phyloP scores from a whole-genome alignment of 148 eudicot species.

The Rhododendron griersonianum region DNA sequence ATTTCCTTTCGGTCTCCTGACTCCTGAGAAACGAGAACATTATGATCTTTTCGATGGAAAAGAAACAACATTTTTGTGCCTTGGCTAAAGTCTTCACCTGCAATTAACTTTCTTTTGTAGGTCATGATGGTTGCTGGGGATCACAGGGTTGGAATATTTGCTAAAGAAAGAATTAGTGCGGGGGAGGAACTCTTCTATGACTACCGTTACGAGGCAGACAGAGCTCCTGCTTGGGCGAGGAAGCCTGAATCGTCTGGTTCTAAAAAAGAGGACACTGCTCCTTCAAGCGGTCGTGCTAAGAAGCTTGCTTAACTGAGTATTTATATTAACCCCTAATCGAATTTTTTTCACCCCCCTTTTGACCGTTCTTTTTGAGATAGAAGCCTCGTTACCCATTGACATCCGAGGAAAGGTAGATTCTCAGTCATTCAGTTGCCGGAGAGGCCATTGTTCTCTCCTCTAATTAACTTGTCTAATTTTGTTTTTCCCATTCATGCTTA shows the following conservation, averaged over 20 bases:
- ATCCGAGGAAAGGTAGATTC: slow-evolving; percentile 2
- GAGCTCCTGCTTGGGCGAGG: slow-evolving; percentile 96
- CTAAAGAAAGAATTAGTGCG: slow-evolving; percentile 75
- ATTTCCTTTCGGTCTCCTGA: not conserved
- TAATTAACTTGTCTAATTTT: not conserved
- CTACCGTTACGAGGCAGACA: slow-evolving; percentile 82
- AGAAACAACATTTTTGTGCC: not conserved
- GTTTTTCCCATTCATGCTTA: slow-evolving; percentile 4
- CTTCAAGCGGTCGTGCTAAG: slow-evolving; percentile 85
- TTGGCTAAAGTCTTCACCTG: not conserved
- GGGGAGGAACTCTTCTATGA: slow-evolving; percentile 97
- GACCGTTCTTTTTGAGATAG: slow-evolving; percentile 16
- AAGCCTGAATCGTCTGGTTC: slow-evolving; percentile 81
- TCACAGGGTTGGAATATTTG: slow-evolving; percentile 98
- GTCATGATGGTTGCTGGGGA: slow-evolving; percentile 97
- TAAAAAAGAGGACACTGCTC: slow-evolving; percentile 70
- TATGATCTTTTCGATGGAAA: not conserved
- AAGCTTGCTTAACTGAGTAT: slow-evolving; percentile 49
- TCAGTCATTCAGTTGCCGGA: slow-evolving; percentile 10
- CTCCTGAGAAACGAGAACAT: too few species aligned
- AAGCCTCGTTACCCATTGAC: slow-evolving; percentile 8
- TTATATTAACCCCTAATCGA: not conserved
- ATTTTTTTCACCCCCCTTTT: not conserved
- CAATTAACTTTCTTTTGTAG: slow-evolving; percentile 31
- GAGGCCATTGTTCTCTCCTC: slow-evolving; percentile 19